Percentiles rank a stretch among this genome's conserved stretches.
These are phyloP conservation scores for Berberis vulgaris DNA, from an alignment of 164 flowering plant genomes.

Conservation along the genomic window DNA sequence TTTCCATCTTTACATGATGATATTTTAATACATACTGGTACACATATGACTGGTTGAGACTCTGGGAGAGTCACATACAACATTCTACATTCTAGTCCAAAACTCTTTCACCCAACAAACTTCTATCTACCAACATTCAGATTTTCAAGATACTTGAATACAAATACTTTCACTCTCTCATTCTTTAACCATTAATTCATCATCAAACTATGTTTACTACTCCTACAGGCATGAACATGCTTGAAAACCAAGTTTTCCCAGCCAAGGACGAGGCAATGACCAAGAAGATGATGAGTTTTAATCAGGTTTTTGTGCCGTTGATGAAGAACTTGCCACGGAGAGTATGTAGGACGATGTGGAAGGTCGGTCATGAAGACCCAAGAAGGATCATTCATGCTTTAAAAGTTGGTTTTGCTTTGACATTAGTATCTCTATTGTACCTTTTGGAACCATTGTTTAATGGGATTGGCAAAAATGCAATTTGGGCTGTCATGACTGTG, in stretches of 20 bases:
- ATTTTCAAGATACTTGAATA: no score
- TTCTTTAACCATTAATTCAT: no score
- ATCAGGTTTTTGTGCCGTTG: slow-evolving; percentile 6
- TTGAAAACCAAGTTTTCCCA: slow-evolving; percentile 4
- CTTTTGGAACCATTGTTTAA: slow-evolving; percentile 65
- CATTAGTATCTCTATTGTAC: slow-evolving; percentile 72
- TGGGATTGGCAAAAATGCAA: slow-evolving; percentile 68
- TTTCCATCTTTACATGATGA: background rate
- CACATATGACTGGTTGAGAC: background rate
- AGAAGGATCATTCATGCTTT: slow-evolving; percentile 65
- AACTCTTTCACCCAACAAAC: no score
- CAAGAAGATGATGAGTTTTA: background rate
- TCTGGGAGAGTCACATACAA: background rate
- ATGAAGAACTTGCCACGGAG: slow-evolving; percentile 19
- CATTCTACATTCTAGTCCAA: no score
- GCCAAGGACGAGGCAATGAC: background rate
- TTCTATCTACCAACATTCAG: no score
- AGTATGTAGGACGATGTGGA: slow-evolving; percentile 27
- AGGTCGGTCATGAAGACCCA: slow-evolving; percentile 70
- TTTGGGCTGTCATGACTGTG: slow-evolving; percentile 99
- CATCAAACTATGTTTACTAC: background rate
- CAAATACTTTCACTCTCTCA: no score
- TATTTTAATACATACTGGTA: background rate
- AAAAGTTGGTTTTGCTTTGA: slow-evolving; percentile 73
- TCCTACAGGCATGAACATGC: background rate